phyloP scores from a whole-genome alignment of 2,329 filamentous ascomycete genomes.

The Penicillium sp. region DNA sequence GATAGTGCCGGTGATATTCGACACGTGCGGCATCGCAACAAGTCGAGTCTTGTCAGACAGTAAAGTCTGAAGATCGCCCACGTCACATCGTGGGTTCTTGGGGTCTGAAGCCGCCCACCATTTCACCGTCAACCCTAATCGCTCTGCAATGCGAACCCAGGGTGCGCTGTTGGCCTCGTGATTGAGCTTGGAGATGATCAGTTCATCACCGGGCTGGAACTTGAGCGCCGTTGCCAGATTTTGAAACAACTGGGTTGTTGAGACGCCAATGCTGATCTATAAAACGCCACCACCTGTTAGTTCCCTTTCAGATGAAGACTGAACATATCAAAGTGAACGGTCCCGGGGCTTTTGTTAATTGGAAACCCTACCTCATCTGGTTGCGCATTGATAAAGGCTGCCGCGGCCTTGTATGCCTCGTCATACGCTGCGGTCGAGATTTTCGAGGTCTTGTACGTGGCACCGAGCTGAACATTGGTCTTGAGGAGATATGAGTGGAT shows the following conservation, averaged over 20 bases:
- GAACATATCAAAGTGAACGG: no score
- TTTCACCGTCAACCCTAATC: conserved; percentile 56
- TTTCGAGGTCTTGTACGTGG: conserved; percentile 58
- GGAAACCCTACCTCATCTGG: conserved; percentile 52
- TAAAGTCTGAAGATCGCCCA: conserved; percentile 52
- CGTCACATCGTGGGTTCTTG: conserved; percentile 54
- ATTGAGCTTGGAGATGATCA: conserved; percentile 66
- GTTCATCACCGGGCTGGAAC: conserved; percentile 55
- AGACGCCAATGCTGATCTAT: conserved; percentile 52
- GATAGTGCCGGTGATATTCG: conserved; percentile 68
- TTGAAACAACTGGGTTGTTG: conserved; percentile 69
- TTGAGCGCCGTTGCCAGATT: conserved; percentile 57
- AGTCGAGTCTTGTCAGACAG: conserved; percentile 61
- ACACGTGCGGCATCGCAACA: conserved; percentile 67
- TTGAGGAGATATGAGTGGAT: conserved; percentile 60
- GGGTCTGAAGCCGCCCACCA: conserved; percentile 58
- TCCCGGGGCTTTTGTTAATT: no score
- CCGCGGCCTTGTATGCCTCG: conserved; percentile 58
- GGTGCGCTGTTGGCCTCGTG: conserved; percentile 73
- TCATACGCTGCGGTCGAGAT: conserved; percentile 55
- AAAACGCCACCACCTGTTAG: not conserved
- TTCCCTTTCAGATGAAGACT: no score
- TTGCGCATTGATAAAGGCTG: conserved; percentile 63
- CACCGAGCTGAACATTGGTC: conserved; percentile 70
- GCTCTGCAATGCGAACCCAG: conserved; percentile 63